Base-by-base conservation (phyloP, 768 basidiomycete genomes). In the Russula vinacea region DNA sequence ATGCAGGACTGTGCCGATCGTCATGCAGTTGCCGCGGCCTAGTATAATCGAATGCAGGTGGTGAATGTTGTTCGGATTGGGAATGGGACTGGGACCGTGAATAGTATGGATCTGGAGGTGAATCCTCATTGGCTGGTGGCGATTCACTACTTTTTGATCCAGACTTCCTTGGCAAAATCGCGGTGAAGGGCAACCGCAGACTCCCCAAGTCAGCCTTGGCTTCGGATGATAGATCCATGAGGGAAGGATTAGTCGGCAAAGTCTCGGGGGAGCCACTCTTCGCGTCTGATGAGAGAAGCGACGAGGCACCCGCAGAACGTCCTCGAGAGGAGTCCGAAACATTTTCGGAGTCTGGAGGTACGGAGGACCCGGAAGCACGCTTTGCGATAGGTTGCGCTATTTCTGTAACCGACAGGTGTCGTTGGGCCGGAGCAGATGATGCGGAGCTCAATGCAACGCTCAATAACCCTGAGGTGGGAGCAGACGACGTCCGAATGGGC, bases 11-110 rank as follows among this genome's bases (percentile, higher is more conserved):
- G 47, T 62, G 65, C 44, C 72, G 69, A 32, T 76, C 75, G 47
- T 71, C 74, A 70, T 89, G 85, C 60, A 90, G 75, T 62, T 76
- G 75, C 40, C 90, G 78, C 19, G 90, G 90, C 57, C 80, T 76
- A 69, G 83, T 83, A 71, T 85, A 88, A 66, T 88, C 83, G 68
- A 83, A 78, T 39, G 70, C 65, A 58, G 60, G 66, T 35, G 62
- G 62, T 6, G 66, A 67, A 26, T 40, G 57, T n/a, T 47, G 45
- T 5, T 47, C 22, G 9, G 45, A 47, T 22, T 67, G 55, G 17
- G 67, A 68, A 39, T 62, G 59, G 39, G 64, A 57, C 8, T 61
- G 56, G 8, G 64, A 66, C 8, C 33, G 59, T 10, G 67, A 65
- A 40, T 58, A 62, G 56, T 51, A 58, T 17, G 57, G 58, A 37